Base-by-base conservation (phyloP, 495 filamentous ascomycete genomes). In the Glutinoglossum americanum region DNA sequence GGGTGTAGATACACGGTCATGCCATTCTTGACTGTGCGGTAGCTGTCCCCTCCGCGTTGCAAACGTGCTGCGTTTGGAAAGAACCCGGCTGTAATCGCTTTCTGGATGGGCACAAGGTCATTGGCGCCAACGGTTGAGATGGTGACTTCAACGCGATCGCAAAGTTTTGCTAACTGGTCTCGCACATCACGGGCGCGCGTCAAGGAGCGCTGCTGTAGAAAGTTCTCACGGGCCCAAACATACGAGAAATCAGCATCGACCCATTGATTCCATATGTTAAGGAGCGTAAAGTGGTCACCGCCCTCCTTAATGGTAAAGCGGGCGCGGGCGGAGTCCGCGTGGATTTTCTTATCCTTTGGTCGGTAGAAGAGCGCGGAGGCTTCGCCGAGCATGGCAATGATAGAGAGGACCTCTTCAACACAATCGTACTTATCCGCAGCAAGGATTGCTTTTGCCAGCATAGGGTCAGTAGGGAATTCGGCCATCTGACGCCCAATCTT, bases 251-350 rank as follows among this genome's bases (percentile, higher is more conserved):
- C 89, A 21, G 78, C 79, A 63, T 98, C 93, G 23, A 93, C 85
- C 88, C 89, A 97, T 68, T 94, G 84, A 67, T 94, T 94, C 83
- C 82, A 98, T 65, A 98, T 84, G 63, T 95, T 95, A n/a, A 98
- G 77, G 0, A 90, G 76, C 0, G 88, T 89, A 13, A 89, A 68
- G 64, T 94, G 87, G 69, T 98, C 92, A 45, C 92, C 92, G 53
- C 92, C 92, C 57, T 93, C 89, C 62, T 87, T 88, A 62, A 89
- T 72, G 0, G 92, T 95, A 71, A 97, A 96, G 1, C 93, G 79
- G 32, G 82, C 80, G n/a, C 90, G 82, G 3, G 92, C 92, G 62
- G 84, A 84, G 67, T 96, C 92, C 25, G 92, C 93, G 66, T 94
- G 85, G 51, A 96, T 82, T 64, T 95, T 94, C 73, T 97, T 94